Conservation (phyloP, 208 protist species). For the Zelonia costaricensis region DNA sequence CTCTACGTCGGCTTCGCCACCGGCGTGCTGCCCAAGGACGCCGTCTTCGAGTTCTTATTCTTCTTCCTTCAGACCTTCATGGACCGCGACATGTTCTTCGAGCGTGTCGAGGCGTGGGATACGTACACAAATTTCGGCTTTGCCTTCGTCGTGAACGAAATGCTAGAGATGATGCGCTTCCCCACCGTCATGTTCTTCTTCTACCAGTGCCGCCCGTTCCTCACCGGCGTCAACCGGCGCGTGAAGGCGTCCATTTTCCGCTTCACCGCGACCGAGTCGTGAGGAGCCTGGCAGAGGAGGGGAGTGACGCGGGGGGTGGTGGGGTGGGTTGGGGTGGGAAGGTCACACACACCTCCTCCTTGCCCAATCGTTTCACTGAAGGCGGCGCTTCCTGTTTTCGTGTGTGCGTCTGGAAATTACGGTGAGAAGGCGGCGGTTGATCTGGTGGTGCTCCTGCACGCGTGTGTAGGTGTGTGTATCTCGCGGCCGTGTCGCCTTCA, state of each 20-base stretch:
- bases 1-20: slow-evolving; percentile 79
- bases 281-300: too few species aligned
- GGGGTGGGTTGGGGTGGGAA: too few species aligned
- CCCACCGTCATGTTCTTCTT: slow-evolving; percentile 78
- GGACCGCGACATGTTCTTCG: slow-evolving; percentile 75
- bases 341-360: too few species aligned
- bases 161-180: slow-evolving; percentile 75
- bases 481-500: too few species aligned
- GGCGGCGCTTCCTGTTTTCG: too few species aligned
- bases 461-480: too few species aligned
- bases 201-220: slow-evolving; percentile 58
- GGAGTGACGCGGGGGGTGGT: too few species aligned
- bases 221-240: slow-evolving; percentile 56
- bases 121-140: slow-evolving; percentile 88
- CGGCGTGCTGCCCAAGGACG: slow-evolving; percentile 69
- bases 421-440: too few species aligned
- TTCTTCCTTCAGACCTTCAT: slow-evolving; percentile 57
- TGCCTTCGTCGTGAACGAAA: slow-evolving; percentile 89
- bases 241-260: slow-evolving; percentile 78
- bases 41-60: slow-evolving; percentile 75
- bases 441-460: too few species aligned
- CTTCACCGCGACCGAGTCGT: slow-evolving; percentile 54
- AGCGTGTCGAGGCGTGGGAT: slow-evolving; percentile 77
- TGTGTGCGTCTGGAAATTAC: too few species aligned
- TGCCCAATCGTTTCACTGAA: too few species aligned